phyloP scores from a whole-genome alignment of 805 yeast species.

The Yamadazyma sp. region DNA sequence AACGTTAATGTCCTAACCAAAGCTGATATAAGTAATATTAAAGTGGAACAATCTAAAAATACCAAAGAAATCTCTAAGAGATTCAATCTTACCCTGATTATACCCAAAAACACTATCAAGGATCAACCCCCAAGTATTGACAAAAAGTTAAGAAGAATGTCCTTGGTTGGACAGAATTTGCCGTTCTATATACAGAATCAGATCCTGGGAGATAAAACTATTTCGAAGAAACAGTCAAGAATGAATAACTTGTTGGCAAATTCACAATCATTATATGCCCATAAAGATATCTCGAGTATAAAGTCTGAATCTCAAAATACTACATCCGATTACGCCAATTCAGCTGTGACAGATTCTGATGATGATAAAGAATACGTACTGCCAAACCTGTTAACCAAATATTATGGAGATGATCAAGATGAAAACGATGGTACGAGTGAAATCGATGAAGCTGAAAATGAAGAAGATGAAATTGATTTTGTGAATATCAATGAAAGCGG shows the following conservation, averaged over 20 bases:
- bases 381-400: constrained; percentile 36
- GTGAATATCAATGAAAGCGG: constrained; percentile 22
- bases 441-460: constrained; percentile 15
- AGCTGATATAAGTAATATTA: constrained; percentile 8
- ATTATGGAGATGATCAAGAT: constrained; percentile 23
- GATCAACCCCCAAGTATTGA: not conserved
- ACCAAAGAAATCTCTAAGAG: constrained; percentile 2
- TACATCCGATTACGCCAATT: constrained; percentile 13
- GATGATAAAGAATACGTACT: constrained; percentile 34
- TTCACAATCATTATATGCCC: constrained; percentile 35
- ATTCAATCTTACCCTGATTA: constrained; percentile 10
- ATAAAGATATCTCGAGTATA: constrained; percentile 17
- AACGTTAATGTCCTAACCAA: constrained; percentile 31
- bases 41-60: constrained; percentile 15
- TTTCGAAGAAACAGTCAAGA: constrained; percentile 19
- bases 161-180: constrained; percentile 34
- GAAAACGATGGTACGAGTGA: constrained; percentile 18
- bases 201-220: constrained; percentile 4
- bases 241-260: constrained; percentile 31
- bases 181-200: constrained; percentile 32
- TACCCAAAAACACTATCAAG: constrained; percentile 5
- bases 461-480: constrained; percentile 27
- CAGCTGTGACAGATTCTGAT: constrained; percentile 13
- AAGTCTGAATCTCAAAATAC: constrained; percentile 12
- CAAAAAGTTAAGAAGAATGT: constrained; percentile 20